A percentile compares a stretch with the other conserved stretches of the same genome.
phyloP scores from a whole-genome alignment of 805 yeast genomes.

The Isabelozyma pseudorhagii region DNA sequence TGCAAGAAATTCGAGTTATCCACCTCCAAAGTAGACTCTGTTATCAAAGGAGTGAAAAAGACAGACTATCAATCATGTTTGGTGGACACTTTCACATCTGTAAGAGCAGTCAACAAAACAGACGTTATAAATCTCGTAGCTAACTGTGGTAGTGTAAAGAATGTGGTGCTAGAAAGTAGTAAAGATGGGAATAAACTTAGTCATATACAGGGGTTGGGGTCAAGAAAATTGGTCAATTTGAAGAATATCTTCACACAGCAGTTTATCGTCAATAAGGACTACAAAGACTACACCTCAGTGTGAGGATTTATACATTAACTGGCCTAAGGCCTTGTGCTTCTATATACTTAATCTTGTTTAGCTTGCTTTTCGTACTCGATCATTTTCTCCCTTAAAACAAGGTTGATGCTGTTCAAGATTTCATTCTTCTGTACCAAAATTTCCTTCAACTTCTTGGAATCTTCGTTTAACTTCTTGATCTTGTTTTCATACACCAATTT shows the following conservation, averaged over 20 bases:
- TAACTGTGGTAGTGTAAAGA: constrained; percentile 42
- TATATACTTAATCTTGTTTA: not conserved
- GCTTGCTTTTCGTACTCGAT: constrained; percentile 40
- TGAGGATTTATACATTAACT: not conserved
- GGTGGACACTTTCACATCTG: constrained; percentile 43
- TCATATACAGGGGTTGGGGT: constrained; percentile 48
- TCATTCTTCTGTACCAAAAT: constrained; percentile 75
- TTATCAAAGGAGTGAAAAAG: constrained; percentile 42
- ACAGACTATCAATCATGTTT: constrained; percentile 45
- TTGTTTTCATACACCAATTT: constrained; percentile 69
- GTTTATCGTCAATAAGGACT: constrained; percentile 44
- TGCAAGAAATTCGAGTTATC: constrained; percentile 36
- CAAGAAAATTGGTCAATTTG: constrained; percentile 40
- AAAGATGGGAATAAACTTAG: constrained; percentile 14
- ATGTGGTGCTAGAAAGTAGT: constrained; percentile 33
- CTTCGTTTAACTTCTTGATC: constrained; percentile 66
- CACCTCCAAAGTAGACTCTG: constrained; percentile 20
- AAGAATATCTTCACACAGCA: constrained; percentile 45
- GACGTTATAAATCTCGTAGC: constrained; percentile 51
- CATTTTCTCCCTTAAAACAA: constrained; percentile 51
- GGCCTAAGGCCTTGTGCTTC: not conserved
- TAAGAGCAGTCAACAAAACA: constrained; percentile 50
- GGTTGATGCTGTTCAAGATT: constrained; percentile 58
- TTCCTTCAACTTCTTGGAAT: constrained; percentile 67
- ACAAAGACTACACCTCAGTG: constrained; percentile 6